These are phyloP conservation scores for Coleophoma cylindrospora DNA, from an alignment of 2,329 filamentous ascomycete genomes.

Conservation along the genomic window DNA sequence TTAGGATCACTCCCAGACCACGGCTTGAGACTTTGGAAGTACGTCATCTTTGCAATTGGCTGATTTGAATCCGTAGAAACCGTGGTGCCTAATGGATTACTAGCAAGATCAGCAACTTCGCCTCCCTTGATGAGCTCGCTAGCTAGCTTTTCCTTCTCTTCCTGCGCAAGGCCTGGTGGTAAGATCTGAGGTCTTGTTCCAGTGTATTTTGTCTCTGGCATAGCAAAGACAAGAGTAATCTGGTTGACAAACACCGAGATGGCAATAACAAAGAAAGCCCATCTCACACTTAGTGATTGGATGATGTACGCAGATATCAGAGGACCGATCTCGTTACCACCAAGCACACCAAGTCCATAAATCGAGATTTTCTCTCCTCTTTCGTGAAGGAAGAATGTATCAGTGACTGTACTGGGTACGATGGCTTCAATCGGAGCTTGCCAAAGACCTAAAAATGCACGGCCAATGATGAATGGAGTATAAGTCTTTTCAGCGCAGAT, in stretches of 20 bases:
- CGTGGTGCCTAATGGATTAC: not conserved
- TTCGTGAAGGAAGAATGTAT: slow-evolving; percentile 13
- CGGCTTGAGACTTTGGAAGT: slow-evolving; percentile 5
- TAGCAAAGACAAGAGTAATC: slow-evolving; percentile 18
- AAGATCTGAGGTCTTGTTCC: slow-evolving; percentile 13
- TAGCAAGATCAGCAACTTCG: not conserved
- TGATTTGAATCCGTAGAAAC: not conserved
- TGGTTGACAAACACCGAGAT: slow-evolving; percentile 16
- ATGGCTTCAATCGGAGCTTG: slow-evolving; percentile 45
- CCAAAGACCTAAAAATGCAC: slow-evolving; percentile 10
- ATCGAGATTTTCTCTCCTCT: slow-evolving; percentile 13
- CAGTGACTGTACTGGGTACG: slow-evolving; percentile 40
- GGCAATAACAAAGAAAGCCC: slow-evolving; percentile 12
- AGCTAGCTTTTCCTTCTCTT: not conserved
- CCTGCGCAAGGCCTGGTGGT: not conserved
- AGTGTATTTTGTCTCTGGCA: slow-evolving; percentile 21
- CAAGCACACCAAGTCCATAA: slow-evolving; percentile 18
- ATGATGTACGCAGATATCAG: slow-evolving; percentile 21
- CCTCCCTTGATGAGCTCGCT: not conserved
- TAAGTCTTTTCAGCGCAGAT: slow-evolving; percentile 9
- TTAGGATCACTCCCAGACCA: slow-evolving; percentile 14
- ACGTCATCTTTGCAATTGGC: slow-evolving; percentile 7
- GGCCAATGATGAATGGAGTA: slow-evolving; percentile 8
- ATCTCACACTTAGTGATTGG: slow-evolving; percentile 9
- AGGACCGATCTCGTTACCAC: slow-evolving; percentile 22